Percentiles rank a stretch among this genome's conserved stretches.
Conservation (phyloP, 2,329 filamentous ascomycete genomes). For the Drechslerella coelobrocha region DNA sequence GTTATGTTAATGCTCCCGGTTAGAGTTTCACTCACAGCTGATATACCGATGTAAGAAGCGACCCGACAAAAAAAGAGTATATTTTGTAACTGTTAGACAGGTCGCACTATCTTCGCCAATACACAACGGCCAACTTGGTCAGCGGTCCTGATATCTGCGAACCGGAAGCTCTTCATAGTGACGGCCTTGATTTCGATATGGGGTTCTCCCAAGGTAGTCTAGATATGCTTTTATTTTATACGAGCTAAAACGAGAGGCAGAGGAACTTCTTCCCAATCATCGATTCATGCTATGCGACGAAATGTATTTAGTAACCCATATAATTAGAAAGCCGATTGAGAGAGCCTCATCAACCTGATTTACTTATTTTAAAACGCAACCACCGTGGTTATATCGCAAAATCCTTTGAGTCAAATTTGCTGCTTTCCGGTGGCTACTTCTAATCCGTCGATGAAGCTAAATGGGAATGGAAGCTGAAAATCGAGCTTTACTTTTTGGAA, state of each 20-base stretch:
- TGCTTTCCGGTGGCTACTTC: neutral
- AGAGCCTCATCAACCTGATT: neutral
- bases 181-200: neutral
- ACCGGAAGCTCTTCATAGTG: neutral
- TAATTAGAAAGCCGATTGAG: neutral
- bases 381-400: neutral
- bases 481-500: neutral
- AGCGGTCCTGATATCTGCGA: neutral
- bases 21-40: no score
- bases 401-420: neutral
- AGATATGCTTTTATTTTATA: constrained; percentile 13
- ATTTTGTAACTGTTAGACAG: constrained; percentile 2
- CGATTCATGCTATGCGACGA: neutral
- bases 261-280: constrained; percentile 12
- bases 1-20: no score
- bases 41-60: neutral
- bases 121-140: neutral
- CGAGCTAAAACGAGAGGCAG: constrained; percentile 6
- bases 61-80: neutral
- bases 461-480: constrained; percentile 4
- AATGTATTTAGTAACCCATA: neutral
- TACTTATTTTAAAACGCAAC: constrained; percentile 10
- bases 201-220: constrained; percentile 11
- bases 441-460: neutral
- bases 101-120: constrained; percentile 9